Percentiles rank a stretch among this genome's conserved stretches.
Evolutionary conservation across 257 asterid genomes (phyloP).

Genomic region (Solanum tarapatanum): DNA sequence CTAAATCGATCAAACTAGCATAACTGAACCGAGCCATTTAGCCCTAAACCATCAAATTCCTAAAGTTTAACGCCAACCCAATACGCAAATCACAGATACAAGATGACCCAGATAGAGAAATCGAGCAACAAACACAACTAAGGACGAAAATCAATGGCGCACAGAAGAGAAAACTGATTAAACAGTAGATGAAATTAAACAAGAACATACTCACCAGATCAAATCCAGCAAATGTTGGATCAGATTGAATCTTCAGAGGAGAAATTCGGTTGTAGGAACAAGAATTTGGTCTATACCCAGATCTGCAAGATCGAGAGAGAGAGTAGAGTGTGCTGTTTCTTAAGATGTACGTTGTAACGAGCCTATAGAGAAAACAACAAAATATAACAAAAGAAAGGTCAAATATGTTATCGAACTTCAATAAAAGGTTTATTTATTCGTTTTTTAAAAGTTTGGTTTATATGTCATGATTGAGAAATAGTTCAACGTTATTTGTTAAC

Average conservation of each 20-base stretch:
- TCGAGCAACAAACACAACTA: background rate
- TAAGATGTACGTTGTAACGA: background rate
- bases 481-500: too few species aligned
- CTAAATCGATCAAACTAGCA: background rate
- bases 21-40: background rate
- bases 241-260: background rate
- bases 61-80: background rate
- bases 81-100: background rate
- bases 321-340: background rate
- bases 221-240: background rate
- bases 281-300: background rate
- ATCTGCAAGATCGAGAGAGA: background rate
- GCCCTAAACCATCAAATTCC: background rate
- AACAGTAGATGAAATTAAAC: background rate
- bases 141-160: background rate
- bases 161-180: background rate
- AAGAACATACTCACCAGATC: background rate
- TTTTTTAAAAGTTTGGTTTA: too few species aligned
- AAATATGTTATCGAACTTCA: too few species aligned
- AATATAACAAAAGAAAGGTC: fast-evolving
- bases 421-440: too few species aligned
- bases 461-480: background rate
- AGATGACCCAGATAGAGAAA: background rate
- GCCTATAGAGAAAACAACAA: background rate
- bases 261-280: background rate